Conservation (phyloP, 371 early-diverging fungal species). For the Syncephalastrum monosporum region DNA sequence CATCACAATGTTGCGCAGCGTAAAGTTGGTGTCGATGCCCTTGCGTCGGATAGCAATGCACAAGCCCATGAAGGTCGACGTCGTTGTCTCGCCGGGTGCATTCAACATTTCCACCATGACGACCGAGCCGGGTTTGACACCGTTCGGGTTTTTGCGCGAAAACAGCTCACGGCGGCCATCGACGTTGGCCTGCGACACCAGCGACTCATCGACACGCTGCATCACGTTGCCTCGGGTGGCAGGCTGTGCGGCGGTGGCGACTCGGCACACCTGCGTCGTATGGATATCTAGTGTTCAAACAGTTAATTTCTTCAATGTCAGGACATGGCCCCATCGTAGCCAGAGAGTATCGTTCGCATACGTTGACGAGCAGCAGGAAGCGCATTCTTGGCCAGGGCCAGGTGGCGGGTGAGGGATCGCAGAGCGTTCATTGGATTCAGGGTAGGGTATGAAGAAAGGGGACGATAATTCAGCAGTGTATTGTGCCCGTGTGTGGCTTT, state of each 20-base stretch:
- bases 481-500: too few relatives aligned
- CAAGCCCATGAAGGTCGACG: constrained; percentile 75
- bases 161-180: constrained; percentile 67
- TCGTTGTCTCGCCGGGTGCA: constrained; percentile 64
- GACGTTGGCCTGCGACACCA: constrained; percentile 53
- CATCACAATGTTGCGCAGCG: constrained; percentile 77
- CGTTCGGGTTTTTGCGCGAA: constrained; percentile 49
- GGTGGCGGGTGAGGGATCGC: too few relatives aligned
- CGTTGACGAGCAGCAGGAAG: too few relatives aligned
- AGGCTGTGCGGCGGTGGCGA: constrained; percentile 15
- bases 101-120: constrained; percentile 73
- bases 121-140: constrained; percentile 69
- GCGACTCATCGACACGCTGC: constrained; percentile 64
- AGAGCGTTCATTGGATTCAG: too few relatives aligned
- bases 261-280: background rate
- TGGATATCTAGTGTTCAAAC: too few relatives aligned
- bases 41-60: constrained; percentile 80
- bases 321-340: too few relatives aligned
- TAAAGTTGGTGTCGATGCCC: constrained; percentile 77
- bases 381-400: too few relatives aligned
- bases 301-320: too few relatives aligned
- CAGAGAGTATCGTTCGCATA: too few relatives aligned
- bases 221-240: constrained; percentile 59
- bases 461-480: too few relatives aligned
- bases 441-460: too few relatives aligned